phyloP scores from a whole-genome alignment of 2,329 filamentous ascomycete species.

The Sclerotinia minor region DNA sequence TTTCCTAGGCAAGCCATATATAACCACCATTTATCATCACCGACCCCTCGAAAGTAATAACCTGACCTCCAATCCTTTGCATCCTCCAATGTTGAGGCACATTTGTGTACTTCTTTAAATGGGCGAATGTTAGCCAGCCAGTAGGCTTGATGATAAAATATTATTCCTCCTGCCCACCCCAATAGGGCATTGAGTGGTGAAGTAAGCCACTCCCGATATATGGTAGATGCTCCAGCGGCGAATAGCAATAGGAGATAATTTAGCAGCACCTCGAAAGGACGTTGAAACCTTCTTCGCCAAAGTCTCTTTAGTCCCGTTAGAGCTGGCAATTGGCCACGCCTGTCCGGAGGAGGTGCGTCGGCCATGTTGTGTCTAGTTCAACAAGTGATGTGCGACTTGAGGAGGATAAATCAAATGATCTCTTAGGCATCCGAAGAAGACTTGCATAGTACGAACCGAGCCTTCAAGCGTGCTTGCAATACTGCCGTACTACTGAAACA shows the following conservation, averaged over 20 bases:
- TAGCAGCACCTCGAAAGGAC: not conserved
- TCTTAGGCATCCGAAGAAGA: not conserved
- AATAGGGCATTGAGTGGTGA: not conserved
- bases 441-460: no score
- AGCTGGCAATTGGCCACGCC: no score
- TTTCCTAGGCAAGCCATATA: conserved; percentile 22
- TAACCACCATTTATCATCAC: conserved; percentile 16
- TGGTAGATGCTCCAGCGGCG: no score
- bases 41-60: conserved; percentile 8
- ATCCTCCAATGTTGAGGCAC: not conserved
- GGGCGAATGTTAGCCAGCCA: not conserved
- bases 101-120: not conserved
- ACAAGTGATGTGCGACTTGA: not conserved
- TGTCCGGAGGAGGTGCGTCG: not conserved
- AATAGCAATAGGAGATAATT: not conserved
- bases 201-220: not conserved
- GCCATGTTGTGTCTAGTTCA: not conserved
- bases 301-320: not conserved
- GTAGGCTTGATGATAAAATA: conserved; percentile 19
- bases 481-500: not conserved
- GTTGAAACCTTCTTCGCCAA: not conserved
- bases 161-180: conserved; percentile 11
- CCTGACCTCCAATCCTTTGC: not conserved
- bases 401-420: not conserved
- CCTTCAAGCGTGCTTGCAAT: not conserved